Evolutionary conservation across 306 rosid genomes (phyloP).

Genomic region (Vigna reflexopilosa): DNA sequence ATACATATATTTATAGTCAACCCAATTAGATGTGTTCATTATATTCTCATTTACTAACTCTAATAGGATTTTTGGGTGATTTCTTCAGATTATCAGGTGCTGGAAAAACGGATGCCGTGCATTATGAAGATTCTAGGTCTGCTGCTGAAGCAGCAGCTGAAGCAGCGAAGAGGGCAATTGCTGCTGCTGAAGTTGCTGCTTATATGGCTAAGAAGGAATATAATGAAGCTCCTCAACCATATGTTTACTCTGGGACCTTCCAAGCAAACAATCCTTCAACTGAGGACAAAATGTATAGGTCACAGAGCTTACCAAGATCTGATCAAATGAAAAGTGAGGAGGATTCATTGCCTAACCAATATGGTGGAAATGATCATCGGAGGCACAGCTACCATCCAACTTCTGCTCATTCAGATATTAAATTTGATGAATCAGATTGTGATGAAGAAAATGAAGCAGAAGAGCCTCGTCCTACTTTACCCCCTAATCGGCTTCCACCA

Average conservation of each 20-base stretch:
- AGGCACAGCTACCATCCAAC: conserved; percentile 76
- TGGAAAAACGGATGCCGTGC: conserved; percentile 45
- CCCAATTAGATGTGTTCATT: neutral
- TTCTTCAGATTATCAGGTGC: conserved; percentile 48
- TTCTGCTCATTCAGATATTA: conserved; percentile 63
- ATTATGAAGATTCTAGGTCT: conserved; percentile 64
- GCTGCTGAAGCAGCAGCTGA: conserved; percentile 96
- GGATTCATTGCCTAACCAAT: conserved; percentile 43
- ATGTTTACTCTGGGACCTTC: conserved; percentile 35
- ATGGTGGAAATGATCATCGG: conserved; percentile 54
- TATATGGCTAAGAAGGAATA: conserved; percentile 74
- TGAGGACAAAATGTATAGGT: conserved; percentile 46
- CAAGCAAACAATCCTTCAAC: conserved; percentile 45
- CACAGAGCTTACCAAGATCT: conserved; percentile 63
- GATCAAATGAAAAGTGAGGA: conserved; percentile 48
- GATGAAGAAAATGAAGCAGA: conserved; percentile 79
- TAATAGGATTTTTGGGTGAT: conserved; percentile 31
- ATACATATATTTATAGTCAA: neutral
- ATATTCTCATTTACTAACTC: neutral
- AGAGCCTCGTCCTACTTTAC: conserved; percentile 57
- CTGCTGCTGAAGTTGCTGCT: conserved; percentile 96
- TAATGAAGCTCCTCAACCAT: conserved; percentile 47
- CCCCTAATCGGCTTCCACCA: conserved; percentile 72
- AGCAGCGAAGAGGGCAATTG: conserved; percentile 82
- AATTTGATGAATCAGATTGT: conserved; percentile 83